Evolutionary conservation across 306 rosid species (phyloP).

Genomic region (Castanea sativa): DNA sequence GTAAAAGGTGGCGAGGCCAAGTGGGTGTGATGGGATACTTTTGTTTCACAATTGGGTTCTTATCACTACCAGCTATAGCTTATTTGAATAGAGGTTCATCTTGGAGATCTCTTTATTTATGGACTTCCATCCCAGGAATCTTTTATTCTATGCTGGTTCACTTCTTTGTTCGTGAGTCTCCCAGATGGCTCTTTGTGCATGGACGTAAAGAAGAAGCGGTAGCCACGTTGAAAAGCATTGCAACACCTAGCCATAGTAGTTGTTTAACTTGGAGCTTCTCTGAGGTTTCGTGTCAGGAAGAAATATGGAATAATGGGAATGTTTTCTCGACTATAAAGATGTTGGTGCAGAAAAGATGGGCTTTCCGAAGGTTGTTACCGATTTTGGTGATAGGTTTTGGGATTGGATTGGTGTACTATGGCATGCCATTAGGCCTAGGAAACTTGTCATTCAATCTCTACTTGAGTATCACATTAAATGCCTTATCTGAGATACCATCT

Average conservation of each 20-base stretch:
- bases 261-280: conserved; percentile 25
- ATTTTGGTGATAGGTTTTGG: too few relatives aligned
- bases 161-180: conserved; percentile 47
- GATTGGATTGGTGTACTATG: too few relatives aligned
- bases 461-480: conserved; percentile 46
- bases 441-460: too few relatives aligned
- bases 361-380: too few relatives aligned
- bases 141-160: conserved; percentile 32
- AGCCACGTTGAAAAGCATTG: conserved; percentile 22
- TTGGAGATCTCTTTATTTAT: conserved; percentile 54
- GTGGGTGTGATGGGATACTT: conserved; percentile 50
- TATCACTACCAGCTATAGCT: conserved; percentile 57
- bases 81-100: conserved; percentile 29
- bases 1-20: conserved; percentile 46
- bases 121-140: conserved; percentile 53
- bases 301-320: conserved; percentile 9
- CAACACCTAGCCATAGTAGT: conserved; percentile 15
- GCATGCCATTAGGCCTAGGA: too few relatives aligned
- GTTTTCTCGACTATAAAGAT: too few relatives aligned
- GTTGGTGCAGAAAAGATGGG: too few relatives aligned
- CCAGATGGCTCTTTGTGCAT: conserved; percentile 62
- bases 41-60: conserved; percentile 54
- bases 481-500: conserved; percentile 58
- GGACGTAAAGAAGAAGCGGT: conserved; percentile 63
- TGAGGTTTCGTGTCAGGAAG: conserved; percentile 16